Evolutionary conservation across 2,329 filamentous ascomycete genomes (phyloP).

Genomic region (Colletotrichum sojae): DNA sequence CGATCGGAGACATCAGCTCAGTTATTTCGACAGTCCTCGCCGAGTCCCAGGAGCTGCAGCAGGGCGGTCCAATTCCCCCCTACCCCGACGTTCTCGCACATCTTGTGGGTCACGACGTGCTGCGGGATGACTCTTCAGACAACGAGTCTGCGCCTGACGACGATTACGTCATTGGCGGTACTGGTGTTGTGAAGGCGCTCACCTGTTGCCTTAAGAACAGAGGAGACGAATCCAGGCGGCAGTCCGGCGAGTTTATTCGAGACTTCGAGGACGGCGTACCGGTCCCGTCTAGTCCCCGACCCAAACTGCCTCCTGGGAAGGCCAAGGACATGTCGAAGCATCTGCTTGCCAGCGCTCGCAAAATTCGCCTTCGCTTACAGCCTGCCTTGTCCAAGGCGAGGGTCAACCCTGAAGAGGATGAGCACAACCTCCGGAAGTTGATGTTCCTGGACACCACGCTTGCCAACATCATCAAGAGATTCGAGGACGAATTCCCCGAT

Average conservation of each 20-base stretch:
- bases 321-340: constrained; percentile 96
- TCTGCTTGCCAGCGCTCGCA: constrained; percentile 86
- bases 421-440: constrained; percentile 82
- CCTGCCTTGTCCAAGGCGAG: constrained; percentile 84
- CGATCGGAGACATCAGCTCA: constrained; percentile 73
- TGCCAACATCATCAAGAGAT: constrained; percentile 91
- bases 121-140: constrained; percentile 68
- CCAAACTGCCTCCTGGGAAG: constrained; percentile 67
- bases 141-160: constrained; percentile 84
- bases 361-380: constrained; percentile 87
- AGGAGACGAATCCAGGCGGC: constrained; percentile 72
- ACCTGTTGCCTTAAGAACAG: constrained; percentile 91
- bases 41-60: constrained; percentile 47
- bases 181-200: constrained; percentile 93
- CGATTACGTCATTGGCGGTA: constrained; percentile 96
- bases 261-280: constrained; percentile 67
- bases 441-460: constrained; percentile 91
- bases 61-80: constrained; percentile 51
- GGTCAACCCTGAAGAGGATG: constrained; percentile 77
- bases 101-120: constrained; percentile 80
- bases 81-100: constrained; percentile 89
- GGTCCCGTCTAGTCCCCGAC: constrained; percentile 48
- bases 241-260: constrained; percentile 66
- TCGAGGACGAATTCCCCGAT: constrained; percentile 96
- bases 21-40: constrained; percentile 56